A percentile compares a stretch with the other conserved stretches of the same genome.
These are phyloP conservation scores for Pichia paraexigua DNA, from an alignment of 805 yeast species.

Conservation along the genomic window DNA sequence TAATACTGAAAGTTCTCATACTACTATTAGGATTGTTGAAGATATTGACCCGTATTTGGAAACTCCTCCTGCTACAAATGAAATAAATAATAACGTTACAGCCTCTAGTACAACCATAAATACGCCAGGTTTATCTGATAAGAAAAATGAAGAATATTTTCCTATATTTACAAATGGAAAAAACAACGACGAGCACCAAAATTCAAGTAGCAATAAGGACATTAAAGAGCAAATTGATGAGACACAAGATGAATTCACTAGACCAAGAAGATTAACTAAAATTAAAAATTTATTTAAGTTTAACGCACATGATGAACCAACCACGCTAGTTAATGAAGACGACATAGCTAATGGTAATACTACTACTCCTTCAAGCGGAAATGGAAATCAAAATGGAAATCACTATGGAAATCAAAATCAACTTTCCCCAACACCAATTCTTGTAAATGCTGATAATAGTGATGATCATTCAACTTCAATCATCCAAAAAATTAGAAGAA, in stretches of 20 bases:
- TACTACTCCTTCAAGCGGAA: neutral
- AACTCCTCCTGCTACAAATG: conserved; percentile 18
- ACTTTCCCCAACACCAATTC: neutral
- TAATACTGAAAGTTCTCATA: neutral
- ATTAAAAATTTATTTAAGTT: conserved; percentile 25
- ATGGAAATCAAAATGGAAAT: neutral
- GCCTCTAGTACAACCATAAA: conserved; percentile 2
- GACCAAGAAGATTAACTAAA: conserved; percentile 20
- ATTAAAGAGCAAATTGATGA: neutral
- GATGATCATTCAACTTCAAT: conserved; percentile 15
- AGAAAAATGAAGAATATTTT: neutral
- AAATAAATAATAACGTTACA: neutral
- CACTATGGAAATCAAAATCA: neutral
- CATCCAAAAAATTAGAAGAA: conserved; percentile 29
- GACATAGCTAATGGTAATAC: neutral
- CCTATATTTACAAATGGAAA: neutral
- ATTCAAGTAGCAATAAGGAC: neutral
- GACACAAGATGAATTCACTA: conserved; percentile 1
- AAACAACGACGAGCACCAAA: neutral
- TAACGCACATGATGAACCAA: conserved; percentile 10
- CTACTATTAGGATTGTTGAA: conserved; percentile 19
- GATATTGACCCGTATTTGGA: conserved; percentile 15
- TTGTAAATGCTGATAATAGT: neutral
- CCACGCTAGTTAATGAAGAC: neutral
- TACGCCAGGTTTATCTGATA: neutral